phyloP scores from a whole-genome alignment of 768 basidiomycete genomes.

The Leccinum subgranulosum region DNA sequence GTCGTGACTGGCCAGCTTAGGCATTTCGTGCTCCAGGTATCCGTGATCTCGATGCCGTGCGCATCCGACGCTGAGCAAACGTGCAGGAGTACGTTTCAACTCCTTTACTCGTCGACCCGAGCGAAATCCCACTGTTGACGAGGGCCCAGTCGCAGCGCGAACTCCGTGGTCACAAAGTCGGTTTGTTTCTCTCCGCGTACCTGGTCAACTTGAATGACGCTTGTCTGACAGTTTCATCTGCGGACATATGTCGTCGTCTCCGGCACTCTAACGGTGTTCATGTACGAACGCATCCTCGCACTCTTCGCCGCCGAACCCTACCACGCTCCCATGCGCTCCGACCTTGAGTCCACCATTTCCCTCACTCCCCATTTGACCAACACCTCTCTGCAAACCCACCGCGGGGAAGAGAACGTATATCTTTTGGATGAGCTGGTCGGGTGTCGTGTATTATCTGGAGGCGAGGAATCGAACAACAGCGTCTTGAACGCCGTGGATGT shows the following conservation, averaged over 20 bases:
- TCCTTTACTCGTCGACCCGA: conserved; percentile 78
- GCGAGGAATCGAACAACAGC: conserved; percentile 20
- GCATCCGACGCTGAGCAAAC: conserved; percentile 2
- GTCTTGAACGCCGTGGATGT: conserved; percentile 35
- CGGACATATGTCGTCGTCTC: conserved; percentile 82
- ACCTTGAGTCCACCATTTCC: conserved; percentile 21
- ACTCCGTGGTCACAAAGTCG: conserved; percentile 59
- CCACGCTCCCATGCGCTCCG: conserved; percentile 37
- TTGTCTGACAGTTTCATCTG: conserved; percentile 75
- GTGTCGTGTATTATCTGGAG: conserved; percentile 45
- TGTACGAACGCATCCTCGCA: conserved; percentile 81
- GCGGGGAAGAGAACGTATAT: conserved; percentile 68
- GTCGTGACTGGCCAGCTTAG: conserved; percentile 85
- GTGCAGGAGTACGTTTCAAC: conserved; percentile 77
- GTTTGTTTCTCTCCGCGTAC: conserved; percentile 12
- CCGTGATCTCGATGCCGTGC: conserved; percentile 1
- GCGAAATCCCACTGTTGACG: conserved; percentile 34
- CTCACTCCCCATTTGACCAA: conserved; percentile 86
- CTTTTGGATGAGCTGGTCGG: conserved; percentile 80
- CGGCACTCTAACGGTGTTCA: conserved; percentile 74
- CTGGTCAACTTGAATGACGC: conserved; percentile 10
- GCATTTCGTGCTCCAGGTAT: conserved; percentile 94
- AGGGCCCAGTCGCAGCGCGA: conserved; percentile 12
- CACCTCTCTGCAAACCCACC: conserved; percentile 75
- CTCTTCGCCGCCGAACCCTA: conserved; percentile 84